These are phyloP conservation scores for Endoconidiophora polonica DNA, from an alignment of 2,329 filamentous ascomycete species.

Conservation along the genomic window DNA sequence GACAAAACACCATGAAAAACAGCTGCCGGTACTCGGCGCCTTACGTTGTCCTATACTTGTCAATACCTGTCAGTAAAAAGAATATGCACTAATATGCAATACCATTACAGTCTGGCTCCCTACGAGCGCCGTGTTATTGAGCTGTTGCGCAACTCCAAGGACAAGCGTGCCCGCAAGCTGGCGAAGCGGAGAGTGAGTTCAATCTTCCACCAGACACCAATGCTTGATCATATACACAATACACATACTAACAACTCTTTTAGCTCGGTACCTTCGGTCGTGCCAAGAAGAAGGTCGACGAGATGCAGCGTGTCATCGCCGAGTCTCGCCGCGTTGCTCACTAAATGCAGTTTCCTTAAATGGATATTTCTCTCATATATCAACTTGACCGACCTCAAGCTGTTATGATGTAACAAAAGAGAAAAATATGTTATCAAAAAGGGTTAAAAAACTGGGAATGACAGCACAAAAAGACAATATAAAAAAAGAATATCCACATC, in stretches of 20 bases:
- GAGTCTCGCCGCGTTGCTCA: constrained; percentile 61
- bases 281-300: constrained; percentile 99
- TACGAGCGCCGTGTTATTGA: constrained; percentile 99
- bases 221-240: background rate
- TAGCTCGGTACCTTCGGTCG: constrained; percentile 96
- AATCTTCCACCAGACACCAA: background rate
- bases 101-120: constrained; percentile 50
- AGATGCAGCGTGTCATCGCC: constrained; percentile 94
- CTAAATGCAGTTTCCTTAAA: constrained; percentile 26
- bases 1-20: background rate
- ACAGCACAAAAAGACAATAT: constrained; percentile 12
- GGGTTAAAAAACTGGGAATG: constrained; percentile 10
- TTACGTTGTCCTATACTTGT: background rate
- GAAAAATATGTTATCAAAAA: constrained; percentile 1
- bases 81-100: background rate
- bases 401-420: background rate
- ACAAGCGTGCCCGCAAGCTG: constrained; percentile 97
- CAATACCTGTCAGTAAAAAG: background rate
- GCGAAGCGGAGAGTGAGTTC: constrained; percentile 90
- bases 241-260: constrained; percentile 16
- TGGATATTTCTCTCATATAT: background rate
- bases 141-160: constrained; percentile 96
- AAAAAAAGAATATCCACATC: constrained; percentile 8
- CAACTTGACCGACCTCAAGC: background rate
- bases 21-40: background rate